phyloP scores from a whole-genome alignment of 495 filamentous ascomycete species.

The Xylaria grammica region DNA sequence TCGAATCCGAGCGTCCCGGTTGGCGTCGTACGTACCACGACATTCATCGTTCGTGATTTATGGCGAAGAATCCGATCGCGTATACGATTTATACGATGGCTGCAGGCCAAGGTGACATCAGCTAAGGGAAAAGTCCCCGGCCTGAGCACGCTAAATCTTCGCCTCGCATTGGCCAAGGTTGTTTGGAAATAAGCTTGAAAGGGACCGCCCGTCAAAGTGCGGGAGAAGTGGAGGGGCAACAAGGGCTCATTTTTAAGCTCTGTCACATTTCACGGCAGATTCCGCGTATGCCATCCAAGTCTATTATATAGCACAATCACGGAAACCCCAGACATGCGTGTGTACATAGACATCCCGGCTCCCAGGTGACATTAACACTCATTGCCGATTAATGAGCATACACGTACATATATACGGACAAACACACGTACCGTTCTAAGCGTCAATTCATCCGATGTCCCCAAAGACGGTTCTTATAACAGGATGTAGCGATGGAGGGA shows the following conservation, averaged over 20 bases:
- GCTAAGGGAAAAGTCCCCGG: background rate
- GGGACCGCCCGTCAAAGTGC: background rate
- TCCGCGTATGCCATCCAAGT: background rate
- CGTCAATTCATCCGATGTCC: conserved; percentile 24
- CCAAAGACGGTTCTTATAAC: conserved; percentile 50
- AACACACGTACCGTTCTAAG: background rate
- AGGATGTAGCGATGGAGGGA: conserved; percentile 57
- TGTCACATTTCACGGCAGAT: background rate
- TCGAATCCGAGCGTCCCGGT: background rate
- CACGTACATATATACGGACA: too few species aligned
- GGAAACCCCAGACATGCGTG: too few species aligned
- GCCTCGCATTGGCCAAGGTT: background rate
- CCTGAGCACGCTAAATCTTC: background rate
- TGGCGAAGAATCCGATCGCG: background rate
- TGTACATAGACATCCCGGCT: background rate
- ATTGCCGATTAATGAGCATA: background rate
- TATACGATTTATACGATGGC: too few species aligned
- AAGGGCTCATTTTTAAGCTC: background rate
- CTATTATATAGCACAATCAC: background rate
- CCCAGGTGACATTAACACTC: background rate
- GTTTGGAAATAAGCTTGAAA: background rate
- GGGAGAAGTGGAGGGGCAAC: background rate
- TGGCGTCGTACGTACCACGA: background rate
- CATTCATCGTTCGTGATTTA: background rate
- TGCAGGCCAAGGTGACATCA: too few species aligned